Conservation (phyloP, 2,329 filamentous ascomycete species). For the Endothia cerciana region DNA sequence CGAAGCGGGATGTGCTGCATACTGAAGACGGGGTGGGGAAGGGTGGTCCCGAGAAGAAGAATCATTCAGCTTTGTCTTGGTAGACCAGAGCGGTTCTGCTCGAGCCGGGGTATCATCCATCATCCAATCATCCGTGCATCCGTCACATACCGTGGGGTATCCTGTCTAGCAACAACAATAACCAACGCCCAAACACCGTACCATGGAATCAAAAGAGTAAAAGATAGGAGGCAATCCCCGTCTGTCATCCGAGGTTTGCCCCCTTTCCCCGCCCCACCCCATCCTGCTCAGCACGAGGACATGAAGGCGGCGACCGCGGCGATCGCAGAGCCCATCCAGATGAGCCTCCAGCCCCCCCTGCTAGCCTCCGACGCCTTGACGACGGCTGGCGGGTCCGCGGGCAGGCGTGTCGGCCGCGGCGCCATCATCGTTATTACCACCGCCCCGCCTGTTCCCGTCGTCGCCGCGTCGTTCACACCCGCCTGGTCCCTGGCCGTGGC, state of each 20-base stretch:
- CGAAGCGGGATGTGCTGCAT: conserved; percentile 59
- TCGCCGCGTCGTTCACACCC: background rate
- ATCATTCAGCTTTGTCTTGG: background rate
- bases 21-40: conserved; percentile 42
- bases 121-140: conserved; percentile 1
- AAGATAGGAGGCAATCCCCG: background rate
- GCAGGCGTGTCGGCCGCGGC: background rate
- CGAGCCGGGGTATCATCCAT: conserved; percentile 22
- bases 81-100: conserved; percentile 13
- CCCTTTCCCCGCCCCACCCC: background rate
- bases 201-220: background rate
- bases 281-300: conserved; percentile 34
- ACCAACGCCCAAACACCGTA: background rate
- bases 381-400: conserved; percentile 4
- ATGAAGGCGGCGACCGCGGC: conserved; percentile 35
- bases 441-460: background rate
- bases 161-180: conserved; percentile 8
- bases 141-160: conserved; percentile 18
- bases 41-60: background rate
- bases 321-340: conserved; percentile 35
- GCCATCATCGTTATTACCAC: background rate
- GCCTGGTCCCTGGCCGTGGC: background rate
- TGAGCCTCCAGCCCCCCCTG: conserved; percentile 33
- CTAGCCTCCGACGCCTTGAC: conserved; percentile 30
- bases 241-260: background rate